Evolutionary conservation across 306 rosid genomes (phyloP).

Genomic region (Rubus parviflorus): DNA sequence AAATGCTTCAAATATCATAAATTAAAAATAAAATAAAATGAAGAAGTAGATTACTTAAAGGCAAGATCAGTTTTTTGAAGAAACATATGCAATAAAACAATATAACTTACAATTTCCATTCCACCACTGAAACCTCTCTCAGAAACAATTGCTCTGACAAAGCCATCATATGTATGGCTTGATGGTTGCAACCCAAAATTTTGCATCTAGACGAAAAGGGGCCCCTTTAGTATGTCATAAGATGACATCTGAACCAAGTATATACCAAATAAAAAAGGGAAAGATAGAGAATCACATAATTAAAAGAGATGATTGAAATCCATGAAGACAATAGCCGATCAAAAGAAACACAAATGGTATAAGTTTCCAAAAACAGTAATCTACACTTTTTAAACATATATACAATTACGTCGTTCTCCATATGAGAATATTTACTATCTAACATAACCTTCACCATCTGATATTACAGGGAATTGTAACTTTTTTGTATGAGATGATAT

Average conservation of each 20-base stretch:
- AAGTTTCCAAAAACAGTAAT: constrained; percentile 49
- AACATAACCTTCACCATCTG: background rate
- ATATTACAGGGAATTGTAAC: background rate
- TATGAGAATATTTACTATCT: background rate
- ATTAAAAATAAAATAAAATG: constrained; percentile 4
- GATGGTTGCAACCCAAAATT: constrained; percentile 69
- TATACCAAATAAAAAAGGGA: constrained; percentile 24
- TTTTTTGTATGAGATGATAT: background rate
- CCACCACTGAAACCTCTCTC: constrained; percentile 48
- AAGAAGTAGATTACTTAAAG: background rate
- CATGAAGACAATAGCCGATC: background rate
- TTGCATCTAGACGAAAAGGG: constrained; percentile 66
- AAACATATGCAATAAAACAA: constrained; percentile 18
- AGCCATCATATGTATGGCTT: constrained; percentile 57
- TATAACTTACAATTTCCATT: constrained; percentile 58
- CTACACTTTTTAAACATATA: constrained; percentile 39
- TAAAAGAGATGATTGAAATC: background rate
- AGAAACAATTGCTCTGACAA: constrained; percentile 57
- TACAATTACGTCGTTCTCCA: background rate
- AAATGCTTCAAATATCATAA: background rate
- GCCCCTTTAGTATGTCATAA: constrained; percentile 32
- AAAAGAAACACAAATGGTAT: constrained; percentile 7
- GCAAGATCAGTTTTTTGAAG: background rate
- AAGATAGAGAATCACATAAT: constrained; percentile 19
- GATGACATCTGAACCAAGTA: constrained; percentile 28